Evolutionary conservation across 768 basidiomycete genomes (phyloP), one percentile per base, ranked within the genome.

Genomic region (Termitomyces sp.): DNA sequence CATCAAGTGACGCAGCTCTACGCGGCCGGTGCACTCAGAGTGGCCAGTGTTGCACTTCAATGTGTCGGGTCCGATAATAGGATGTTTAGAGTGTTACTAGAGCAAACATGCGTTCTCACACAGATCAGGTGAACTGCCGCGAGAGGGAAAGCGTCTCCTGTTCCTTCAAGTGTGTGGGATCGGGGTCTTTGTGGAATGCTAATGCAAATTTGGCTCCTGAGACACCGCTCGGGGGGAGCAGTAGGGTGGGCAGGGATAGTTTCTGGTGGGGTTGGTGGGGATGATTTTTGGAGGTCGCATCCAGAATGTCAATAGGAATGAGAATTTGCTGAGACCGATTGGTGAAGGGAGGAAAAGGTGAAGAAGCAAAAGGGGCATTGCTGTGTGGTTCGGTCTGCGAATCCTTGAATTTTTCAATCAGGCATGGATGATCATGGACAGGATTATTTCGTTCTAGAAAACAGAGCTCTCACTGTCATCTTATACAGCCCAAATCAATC

Each of bases 1-100:
- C 90, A 90, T 71, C 90, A 92, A 68, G 83, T 81, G 0, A 72
- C 76, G 1, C 89, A 92, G 66, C 79, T 91, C 33, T 92, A 90
- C 66, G 75, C 79, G 4, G 85, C 76, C 1, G 89, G 90, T 2
- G 89, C 88, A 26, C 77, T 92, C 48, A 85, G 81, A 60, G 80
- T 88, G 24, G 86, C 85, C 14, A 90, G 88, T 62, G 72, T 92
- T 56, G 90, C 82, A 4, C 71, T 92, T 48, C 86, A 87, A 61
- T 92, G 90, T 67, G 78, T 89, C 52, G 86, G 89, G 2, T 92
- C 90, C 77, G 88, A 83, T 69, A 76, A 83, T 56, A 70, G 71
- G 32, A 73, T 90, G 63, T 91, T 90, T 68, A 76, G 76, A 46
- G 78, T 81, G 13, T 72, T 90, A 36, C 73, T 90, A 46, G 87